Evolutionary conservation across 148 eudicot genomes (phyloP), one percentile per base, ranked within the genome.

Genomic region (Nepenthes gracilis): DNA sequence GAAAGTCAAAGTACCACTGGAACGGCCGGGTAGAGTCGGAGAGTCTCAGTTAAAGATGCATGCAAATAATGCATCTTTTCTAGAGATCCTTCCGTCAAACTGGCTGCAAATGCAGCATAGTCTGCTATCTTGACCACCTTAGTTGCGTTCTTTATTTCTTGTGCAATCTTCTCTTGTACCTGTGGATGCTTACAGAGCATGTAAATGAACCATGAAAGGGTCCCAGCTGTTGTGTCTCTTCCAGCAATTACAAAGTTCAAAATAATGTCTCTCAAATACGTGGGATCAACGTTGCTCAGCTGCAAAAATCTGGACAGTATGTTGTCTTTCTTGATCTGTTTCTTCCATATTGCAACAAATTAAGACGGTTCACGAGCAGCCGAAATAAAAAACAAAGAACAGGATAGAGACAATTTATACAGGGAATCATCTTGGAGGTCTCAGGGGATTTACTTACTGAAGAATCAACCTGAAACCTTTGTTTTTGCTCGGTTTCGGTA

Each of bases 201-300:
- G 33, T 85, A 88, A 43, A 88, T 54, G 61, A 88, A 88, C 88
- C 96, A 85, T 12, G 88, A 78, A 52, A 88, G 75, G 33, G 86
- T 77, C 53, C 74, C 79, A 33, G 88, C 88, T 2, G 86, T 78
- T 10, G 74, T 75, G 53, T 85, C 91, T 70, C 85, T 85, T 2
- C 96, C 88, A 35, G 96, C 90, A 33, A 82, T 62, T 72, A 88
- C 74, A 35, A 85, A 85, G 64, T 74, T 85, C 38, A 85, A 81
- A 38, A 85, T 82, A 11, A 82, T 84, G 55, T 84, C 90, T 67
- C 81, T 78, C 48, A 85, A 71, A 61, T 85, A 85, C 36, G 69
- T 67, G 0, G 90, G 85, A 73, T 80, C 74, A 66, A 70, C 77
- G 59, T 72, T 64, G 73, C 84, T 85, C 37, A 70, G 81, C 47